These are phyloP conservation scores for Acrocalymma vagum DNA, from an alignment of 2,329 filamentous ascomycete genomes.

Conservation along the genomic window DNA sequence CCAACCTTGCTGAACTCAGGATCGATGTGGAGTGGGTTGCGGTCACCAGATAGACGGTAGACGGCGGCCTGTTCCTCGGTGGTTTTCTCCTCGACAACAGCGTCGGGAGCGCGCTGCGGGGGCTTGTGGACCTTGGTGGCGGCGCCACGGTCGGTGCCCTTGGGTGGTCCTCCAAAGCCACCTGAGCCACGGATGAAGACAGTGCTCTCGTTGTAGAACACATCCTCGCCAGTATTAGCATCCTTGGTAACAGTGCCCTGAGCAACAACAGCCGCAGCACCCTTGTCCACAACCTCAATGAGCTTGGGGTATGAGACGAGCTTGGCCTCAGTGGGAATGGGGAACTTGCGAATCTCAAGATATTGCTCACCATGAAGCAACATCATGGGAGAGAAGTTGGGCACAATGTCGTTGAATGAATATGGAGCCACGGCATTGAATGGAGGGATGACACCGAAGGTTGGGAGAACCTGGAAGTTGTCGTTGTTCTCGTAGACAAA, in stretches of 20 bases:
- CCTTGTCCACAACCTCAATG: conserved; percentile 96
- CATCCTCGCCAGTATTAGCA: conserved; percentile 82
- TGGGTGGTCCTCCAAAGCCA: conserved; percentile 85
- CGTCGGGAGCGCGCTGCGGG: conserved; percentile 79
- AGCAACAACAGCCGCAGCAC: conserved; percentile 84
- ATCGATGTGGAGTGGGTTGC: conserved; percentile 96
- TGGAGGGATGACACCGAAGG: conserved; percentile 95
- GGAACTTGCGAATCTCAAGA: conserved; percentile 91
- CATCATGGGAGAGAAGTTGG: conserved; percentile 99
- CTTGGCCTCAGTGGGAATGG: conserved; percentile 83
- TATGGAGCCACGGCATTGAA: conserved; percentile 86
- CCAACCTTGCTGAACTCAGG: conserved; percentile 93
- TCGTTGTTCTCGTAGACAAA: conserved; percentile 91
- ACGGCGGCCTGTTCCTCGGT: conserved; percentile 90
- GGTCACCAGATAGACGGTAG: conserved; percentile 92
- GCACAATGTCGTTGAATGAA: conserved; percentile 81
- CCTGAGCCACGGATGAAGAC: conserved; percentile 91
- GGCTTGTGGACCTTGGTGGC: conserved; percentile 81
- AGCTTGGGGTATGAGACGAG: conserved; percentile 81
- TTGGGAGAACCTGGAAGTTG: conserved; percentile 91
- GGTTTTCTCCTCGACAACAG: conserved; percentile 84
- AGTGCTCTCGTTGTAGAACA: conserved; percentile 98
- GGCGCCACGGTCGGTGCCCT: conserved; percentile 78
- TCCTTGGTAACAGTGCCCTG: conserved; percentile 83
- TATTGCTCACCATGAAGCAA: conserved; percentile 98